Evolutionary conservation across 768 basidiomycete genomes (phyloP).

Genomic region (Melanogaster broomeanus): DNA sequence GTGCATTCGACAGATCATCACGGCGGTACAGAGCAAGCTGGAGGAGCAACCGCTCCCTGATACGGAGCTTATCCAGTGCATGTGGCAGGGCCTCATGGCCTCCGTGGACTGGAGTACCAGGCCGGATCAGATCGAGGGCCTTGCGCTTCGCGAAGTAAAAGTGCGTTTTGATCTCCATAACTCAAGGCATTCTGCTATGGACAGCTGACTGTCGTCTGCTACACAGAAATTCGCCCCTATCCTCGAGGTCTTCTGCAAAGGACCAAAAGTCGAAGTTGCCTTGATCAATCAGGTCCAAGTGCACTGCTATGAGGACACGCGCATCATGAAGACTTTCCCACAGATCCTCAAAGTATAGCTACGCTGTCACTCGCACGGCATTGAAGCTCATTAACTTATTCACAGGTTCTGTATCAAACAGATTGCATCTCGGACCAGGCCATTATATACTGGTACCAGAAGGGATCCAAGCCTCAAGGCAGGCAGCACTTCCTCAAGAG

Average conservation of each 20-base stretch:
- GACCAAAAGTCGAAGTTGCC: slow-evolving; percentile 88
- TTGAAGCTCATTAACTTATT: slow-evolving; percentile 11
- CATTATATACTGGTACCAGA: slow-evolving; percentile 97
- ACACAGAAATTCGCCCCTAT: slow-evolving; percentile 81
- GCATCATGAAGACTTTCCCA: slow-evolving; percentile 92
- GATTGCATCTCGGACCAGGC: slow-evolving; percentile 96
- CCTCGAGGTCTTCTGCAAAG: slow-evolving; percentile 87
- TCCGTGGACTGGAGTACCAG: slow-evolving; percentile 88
- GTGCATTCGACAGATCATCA: slow-evolving; percentile 59
- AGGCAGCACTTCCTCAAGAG: slow-evolving; percentile 93
- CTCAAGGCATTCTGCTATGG: not conserved
- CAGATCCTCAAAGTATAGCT: slow-evolving; percentile 81
- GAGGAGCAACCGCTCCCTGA: slow-evolving; percentile 85
- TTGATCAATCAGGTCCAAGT: slow-evolving; percentile 95
- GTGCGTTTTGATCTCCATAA: slow-evolving; percentile 46
- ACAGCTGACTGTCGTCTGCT: not conserved
- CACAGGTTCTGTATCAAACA: slow-evolving; percentile 89
- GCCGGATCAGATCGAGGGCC: slow-evolving; percentile 88
- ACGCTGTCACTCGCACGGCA: not conserved
- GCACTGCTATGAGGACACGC: slow-evolving; percentile 96
- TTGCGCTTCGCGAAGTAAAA: slow-evolving; percentile 85
- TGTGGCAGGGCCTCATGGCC: slow-evolving; percentile 91
- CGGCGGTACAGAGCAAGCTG: slow-evolving; percentile 68
- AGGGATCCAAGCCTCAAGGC: slow-evolving; percentile 94
- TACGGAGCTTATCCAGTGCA: slow-evolving; percentile 79